Conservation (phyloP, 495 filamentous ascomycete species). For the Podospora pseudoanserina region DNA sequence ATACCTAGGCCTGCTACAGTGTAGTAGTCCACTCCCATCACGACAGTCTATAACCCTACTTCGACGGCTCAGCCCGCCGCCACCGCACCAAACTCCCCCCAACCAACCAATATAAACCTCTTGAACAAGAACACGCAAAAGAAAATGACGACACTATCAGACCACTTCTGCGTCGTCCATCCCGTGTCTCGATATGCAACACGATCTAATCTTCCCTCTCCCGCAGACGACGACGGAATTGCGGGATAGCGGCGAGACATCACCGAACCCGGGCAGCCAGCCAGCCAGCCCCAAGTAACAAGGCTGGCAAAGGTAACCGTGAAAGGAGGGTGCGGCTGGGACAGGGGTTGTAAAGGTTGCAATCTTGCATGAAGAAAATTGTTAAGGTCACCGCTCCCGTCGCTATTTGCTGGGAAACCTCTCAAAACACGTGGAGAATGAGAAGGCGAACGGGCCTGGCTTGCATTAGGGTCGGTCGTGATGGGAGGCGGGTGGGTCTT, state of each 20-base stretch:
- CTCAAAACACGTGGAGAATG: slow-evolving; percentile 3
- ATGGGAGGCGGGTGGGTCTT: background rate
- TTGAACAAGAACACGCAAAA: background rate
- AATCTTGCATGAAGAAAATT: slow-evolving; percentile 3
- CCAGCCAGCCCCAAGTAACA: background rate
- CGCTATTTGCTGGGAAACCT: background rate
- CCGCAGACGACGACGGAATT: background rate
- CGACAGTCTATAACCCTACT: background rate
- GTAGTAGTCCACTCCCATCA: background rate
- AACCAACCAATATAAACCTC: background rate
- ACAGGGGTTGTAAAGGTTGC: background rate
- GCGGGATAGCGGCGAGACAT: background rate
- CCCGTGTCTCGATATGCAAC: background rate
- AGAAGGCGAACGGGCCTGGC: background rate
- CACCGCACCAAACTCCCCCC: background rate
- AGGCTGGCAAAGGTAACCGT: background rate
- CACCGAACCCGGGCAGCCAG: background rate
- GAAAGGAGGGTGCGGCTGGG: background rate
- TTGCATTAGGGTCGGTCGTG: background rate
- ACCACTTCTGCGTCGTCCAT: slow-evolving; percentile 13
- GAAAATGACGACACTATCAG: slow-evolving; percentile 28
- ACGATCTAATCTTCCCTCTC: background rate
- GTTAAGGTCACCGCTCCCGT: slow-evolving; percentile 11
- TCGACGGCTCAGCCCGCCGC: background rate
- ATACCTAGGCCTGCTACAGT: no score